Conservation (phyloP, 805 yeast species). For the Aciculoconidium aculeatum region DNA sequence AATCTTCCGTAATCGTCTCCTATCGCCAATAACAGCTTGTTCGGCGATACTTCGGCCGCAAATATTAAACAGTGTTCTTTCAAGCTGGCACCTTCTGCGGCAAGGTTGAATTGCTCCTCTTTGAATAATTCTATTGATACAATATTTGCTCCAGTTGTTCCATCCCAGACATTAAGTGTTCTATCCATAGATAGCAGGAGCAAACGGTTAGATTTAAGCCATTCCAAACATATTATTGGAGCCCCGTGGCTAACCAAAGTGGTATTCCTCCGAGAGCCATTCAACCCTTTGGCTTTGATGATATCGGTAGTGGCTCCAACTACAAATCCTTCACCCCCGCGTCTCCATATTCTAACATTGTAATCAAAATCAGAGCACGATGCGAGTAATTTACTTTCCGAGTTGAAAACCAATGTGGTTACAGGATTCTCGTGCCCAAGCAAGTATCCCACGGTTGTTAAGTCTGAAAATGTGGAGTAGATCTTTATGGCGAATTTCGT, state of each 20-base stretch:
- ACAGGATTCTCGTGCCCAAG: conserved; percentile 63
- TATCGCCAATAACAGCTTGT: conserved; percentile 45
- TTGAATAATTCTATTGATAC: conserved; percentile 27
- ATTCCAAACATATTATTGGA: conserved; percentile 48
- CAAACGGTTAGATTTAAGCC: conserved; percentile 52
- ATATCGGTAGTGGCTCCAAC: too few species aligned
- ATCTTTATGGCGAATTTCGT: conserved; percentile 48
- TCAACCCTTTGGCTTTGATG: too few species aligned
- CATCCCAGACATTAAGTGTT: conserved; percentile 62
- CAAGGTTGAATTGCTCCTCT: conserved; percentile 18
- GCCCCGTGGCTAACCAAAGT: too few species aligned
- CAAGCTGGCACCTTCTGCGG: conserved; percentile 9
- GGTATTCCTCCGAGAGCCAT: too few species aligned
- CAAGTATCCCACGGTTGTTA: conserved; percentile 24
- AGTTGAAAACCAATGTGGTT: conserved; percentile 50
- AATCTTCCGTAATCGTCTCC: conserved; percentile 65
- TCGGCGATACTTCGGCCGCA: conserved; percentile 47
- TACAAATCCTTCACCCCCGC: too few species aligned
- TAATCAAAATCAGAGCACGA: conserved; percentile 72
- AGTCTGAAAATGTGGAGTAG: conserved; percentile 33
- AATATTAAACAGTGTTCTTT: conserved; percentile 48
- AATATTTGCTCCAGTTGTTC: conserved; percentile 35
- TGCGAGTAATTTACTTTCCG: conserved; percentile 48
- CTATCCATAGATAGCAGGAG: conserved; percentile 69
- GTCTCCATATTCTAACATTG: conserved; percentile 69